A percentile compares a stretch with the other conserved stretches of the same genome.
These are phyloP conservation scores for Artemisia annua DNA, from an alignment of 129 eudicot species.

Conservation along the genomic window DNA sequence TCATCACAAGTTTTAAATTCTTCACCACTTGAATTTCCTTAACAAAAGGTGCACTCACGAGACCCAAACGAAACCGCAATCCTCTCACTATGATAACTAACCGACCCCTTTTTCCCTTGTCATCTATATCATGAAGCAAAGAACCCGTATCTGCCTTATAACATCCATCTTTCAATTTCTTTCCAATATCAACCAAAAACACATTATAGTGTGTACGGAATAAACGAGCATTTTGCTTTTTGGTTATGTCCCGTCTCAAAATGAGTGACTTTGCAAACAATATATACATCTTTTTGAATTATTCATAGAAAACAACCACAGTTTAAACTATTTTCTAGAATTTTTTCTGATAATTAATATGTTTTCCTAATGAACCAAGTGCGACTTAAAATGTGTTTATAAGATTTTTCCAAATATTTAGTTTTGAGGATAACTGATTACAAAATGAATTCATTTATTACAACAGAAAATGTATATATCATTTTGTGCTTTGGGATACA, in stretches of 20 bases:
- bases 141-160: constrained; percentile 46
- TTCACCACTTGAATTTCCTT: constrained; percentile 44
- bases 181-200: constrained; percentile 43
- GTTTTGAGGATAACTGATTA: constrained; percentile 7
- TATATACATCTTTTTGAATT: no score
- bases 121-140: constrained; percentile 58
- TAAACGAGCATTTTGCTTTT: no score
- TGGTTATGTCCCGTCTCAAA: no score
- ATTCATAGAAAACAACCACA: no score
- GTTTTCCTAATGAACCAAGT: no score
- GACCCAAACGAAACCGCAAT: constrained; percentile 52
- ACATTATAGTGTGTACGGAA: background rate
- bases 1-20: constrained; percentile 45
- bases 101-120: constrained; percentile 46
- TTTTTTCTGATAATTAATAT: no score
- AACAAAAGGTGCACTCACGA: constrained; percentile 37
- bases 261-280: no score
- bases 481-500: background rate
- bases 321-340: no score
- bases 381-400: constrained; percentile 10
- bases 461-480: background rate
- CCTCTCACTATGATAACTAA: constrained; percentile 55
- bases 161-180: constrained; percentile 39
- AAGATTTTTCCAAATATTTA: background rate
- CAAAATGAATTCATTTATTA: background rate